Evolutionary conservation across 1,284 basidiomycete genomes (phyloP), one percentile per base, ranked within the genome.

Genomic region (Pulveroboletus ridleyi): DNA sequence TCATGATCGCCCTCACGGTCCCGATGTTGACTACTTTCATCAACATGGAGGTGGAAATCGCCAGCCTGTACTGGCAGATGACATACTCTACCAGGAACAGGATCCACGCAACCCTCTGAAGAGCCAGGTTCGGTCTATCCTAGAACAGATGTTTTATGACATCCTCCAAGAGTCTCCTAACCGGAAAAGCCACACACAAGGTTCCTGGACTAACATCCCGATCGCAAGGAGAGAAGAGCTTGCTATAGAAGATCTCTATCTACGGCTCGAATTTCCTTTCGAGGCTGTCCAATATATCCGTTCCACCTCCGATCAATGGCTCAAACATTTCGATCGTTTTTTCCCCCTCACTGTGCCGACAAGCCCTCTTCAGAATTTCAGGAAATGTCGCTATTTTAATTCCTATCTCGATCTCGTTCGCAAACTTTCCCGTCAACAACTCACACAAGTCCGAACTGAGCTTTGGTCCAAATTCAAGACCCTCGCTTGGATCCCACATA

Each of bases 141-240:
- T 68, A 33, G 60, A 68, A 7, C 66, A 68, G 23, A 14, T 68
- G 14, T 68, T 44, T 49, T 63, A 49, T 29, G 52, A 68, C 6
- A 68, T 68, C 1, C 15, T 68, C 0, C 46, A 47, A 10, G 63
- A 68, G 58, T 68, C 67, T 0, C 66, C 62, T 0, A 68, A 68
- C 46, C 15, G 44, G 11, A 61, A n/a, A 2, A 39, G 8, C 0
- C 23, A 18, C 0, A 1, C 2, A 0, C n/a, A 65, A 1, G 60
- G 63, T 11, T 3, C 66, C 0, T 68, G 67, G 66, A 68, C 59
- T 0, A 68, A 65, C 25, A 68, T 68, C 6, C 66, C 62, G 0
- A 1, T 1, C 0, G 18, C 1, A 0, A 13, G 52, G 0, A 14
- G 54, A 3, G 35, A 53, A 2, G 10, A 61, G 6, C 20, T 35